Evolutionary conservation across 441 rosid species (phyloP), one percentile per base, ranked within the genome.

Genomic region (Hura crepitans): DNA sequence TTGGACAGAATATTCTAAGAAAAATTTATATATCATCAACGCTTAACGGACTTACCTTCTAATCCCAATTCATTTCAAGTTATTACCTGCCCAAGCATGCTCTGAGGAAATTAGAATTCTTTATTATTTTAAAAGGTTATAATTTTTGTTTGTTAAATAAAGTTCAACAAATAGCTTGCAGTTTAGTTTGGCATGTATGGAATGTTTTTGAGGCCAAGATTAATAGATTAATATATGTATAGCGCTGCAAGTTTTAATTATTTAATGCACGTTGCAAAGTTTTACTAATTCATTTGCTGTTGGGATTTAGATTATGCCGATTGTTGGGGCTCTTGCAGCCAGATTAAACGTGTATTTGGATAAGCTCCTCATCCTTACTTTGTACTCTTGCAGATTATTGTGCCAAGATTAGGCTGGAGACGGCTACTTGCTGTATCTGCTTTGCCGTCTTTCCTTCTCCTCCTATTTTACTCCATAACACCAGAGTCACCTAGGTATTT

Each of bases 401-500:
- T 87, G 84, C 92, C 92, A 58, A 80, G 68, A 63, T 62, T 81
- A 71, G 83, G 86, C 59, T 87, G 92, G 89, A 79, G 89, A 71
- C 84, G 92, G 89, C 75, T 87, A 56, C 88, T 87, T 63, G 89
- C 72, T 17, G 57, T 82, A 35, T 84, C 86, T 54, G 77, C 92
- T 61, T 43, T 81, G 31, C 92, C 89, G 47, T 84, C 92, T 15
- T 78, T 75, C 3, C 64, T 84, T 58, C 89, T 87, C 69, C 89
- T 87, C 57, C 2, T 85, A 60, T 87, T 87, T 74, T 87, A 87
- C 31, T 10, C 51, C 14, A 23, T 70, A 75, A 75, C 87, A 30
- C 92, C 88, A 0, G 92, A 87, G 73, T 87, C 92, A 15, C 89
- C 87, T 15, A 81, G 89, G 73, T 87, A 87, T 74, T 78, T 87